Evolutionary conservation across 2,329 filamentous ascomycete species (phyloP), one percentile per base, ranked within the genome.

Genomic region (Xylariomycetidae sp.): DNA sequence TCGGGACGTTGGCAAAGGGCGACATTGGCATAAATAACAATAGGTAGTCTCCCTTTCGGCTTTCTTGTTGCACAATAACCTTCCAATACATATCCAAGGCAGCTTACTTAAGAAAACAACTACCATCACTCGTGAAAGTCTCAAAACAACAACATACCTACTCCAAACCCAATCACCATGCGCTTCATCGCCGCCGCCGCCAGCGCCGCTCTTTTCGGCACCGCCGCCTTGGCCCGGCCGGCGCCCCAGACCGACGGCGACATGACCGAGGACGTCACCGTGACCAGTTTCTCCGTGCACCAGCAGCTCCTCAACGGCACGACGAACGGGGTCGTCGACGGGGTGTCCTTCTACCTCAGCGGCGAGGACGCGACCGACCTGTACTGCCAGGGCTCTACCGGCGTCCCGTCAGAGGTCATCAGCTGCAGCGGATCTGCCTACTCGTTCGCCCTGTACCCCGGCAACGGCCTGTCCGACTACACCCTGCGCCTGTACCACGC

Each of bases 371-470:
- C 37, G 28, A 30, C 28, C 18, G 26, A 29, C 37, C 31, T 44
- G 29, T 15, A 7, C 17, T 46, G 44, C 38, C 28, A 22, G 5
- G 41, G 30, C 16, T 12, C 15, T 3, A 23, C 16, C 13, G 36
- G 37, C 11, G 16, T 51, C 19, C 53, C 50, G 17, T 46, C 42
- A 32, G 31, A 42, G 16, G 37, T 47, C 27, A 31, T 48, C 28
- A 41, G 41, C 30, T 57, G 54, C 46, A 48, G 46, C 33, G 45
- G 46, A 8, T 41, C 41, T 42, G 45, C 46, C 38, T 58, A 58
- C 48, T 36, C 50, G 27, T 58, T 58, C 50, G 30, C 30, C 13
- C 31, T 58, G 17, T 25, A 36, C 16, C 19, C 33, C 4, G 49
- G 48, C 14, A 4, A 18, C 16, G 16, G 35, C n/a, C 5, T 25